Evolutionary conservation across 371 early-diverging fungal species (phyloP).

Genomic region (Mucor irregularis): DNA sequence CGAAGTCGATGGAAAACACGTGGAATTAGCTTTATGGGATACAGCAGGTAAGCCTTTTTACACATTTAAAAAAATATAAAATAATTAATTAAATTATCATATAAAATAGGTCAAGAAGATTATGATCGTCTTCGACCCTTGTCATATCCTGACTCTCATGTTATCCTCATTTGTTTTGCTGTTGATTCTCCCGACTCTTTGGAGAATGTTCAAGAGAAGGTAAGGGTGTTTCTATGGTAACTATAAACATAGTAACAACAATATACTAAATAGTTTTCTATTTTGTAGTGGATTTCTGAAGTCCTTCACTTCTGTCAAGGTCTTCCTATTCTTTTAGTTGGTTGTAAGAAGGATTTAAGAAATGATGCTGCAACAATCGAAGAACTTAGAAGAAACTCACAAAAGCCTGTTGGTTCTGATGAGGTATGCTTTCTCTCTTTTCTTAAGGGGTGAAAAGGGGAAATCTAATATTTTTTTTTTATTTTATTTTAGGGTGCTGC

Average conservation of each 20-base stretch:
- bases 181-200: conserved; percentile 93
- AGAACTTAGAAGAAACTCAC: conserved; percentile 76
- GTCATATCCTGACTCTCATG: conserved; percentile 96
- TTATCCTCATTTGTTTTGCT: conserved; percentile 94
- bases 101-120: conserved; percentile 82
- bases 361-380: conserved; percentile 77
- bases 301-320: conserved; percentile 88
- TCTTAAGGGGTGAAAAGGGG: no score
- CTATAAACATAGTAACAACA: not conserved
- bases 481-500: conserved; percentile 36
- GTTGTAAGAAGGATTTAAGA: conserved; percentile 91
- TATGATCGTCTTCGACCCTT: conserved; percentile 96
- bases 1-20: conserved; percentile 87
- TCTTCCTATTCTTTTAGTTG: conserved; percentile 88
- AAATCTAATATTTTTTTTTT: not conserved
- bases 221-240: no score
- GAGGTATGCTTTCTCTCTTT: no score
- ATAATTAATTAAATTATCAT: not conserved
- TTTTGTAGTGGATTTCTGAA: conserved; percentile 84
- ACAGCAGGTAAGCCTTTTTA: conserved; percentile 94
- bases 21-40: conserved; percentile 98
- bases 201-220: conserved; percentile 91
- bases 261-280: no score
- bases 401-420: conserved; percentile 79
- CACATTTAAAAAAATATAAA: not conserved